phyloP scores from a whole-genome alignment of 1,284 basidiomycete genomes.

The Irpex rosettiformis region DNA sequence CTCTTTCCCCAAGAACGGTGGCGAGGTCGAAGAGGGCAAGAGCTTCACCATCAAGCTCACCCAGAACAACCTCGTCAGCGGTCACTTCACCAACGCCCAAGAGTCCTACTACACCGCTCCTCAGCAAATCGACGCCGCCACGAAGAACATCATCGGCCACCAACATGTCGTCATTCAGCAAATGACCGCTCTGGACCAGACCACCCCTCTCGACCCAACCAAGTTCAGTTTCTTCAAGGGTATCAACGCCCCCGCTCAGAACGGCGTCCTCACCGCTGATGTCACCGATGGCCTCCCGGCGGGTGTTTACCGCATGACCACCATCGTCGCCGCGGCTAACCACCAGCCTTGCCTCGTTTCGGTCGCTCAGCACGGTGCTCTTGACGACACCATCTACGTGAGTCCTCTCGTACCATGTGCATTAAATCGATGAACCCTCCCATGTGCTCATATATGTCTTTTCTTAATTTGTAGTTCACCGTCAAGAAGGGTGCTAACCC shows the following conservation, averaged over 20 bases:
- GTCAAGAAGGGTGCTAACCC: conserved; percentile 10
- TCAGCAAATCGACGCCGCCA: conserved; percentile 55
- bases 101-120: conserved; percentile 58
- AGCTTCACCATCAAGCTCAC: conserved; percentile 57
- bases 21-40: conserved; percentile 45
- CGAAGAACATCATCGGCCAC: conserved; percentile 57
- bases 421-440: neutral
- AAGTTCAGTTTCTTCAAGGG: conserved; percentile 71
- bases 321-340: conserved; percentile 58
- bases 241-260: conserved; percentile 44
- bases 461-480: conserved; percentile 14
- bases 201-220: conserved; percentile 49
- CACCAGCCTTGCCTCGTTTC: conserved; percentile 58
- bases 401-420: conserved; percentile 17
- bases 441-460: neutral
- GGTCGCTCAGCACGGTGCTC: conserved; percentile 47
- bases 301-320: conserved; percentile 58
- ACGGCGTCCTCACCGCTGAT: conserved; percentile 47
- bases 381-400: conserved; percentile 51
- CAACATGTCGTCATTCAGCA: conserved; percentile 62
- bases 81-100: conserved; percentile 60
- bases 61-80: conserved; percentile 54
- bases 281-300: conserved; percentile 56
- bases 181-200: conserved; percentile 45
- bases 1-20: conserved; percentile 50